Percentiles rank a stretch among this genome's conserved stretches.
Evolutionary conservation across 768 basidiomycete species (phyloP).

Genomic region (Mycena galericulata): DNA sequence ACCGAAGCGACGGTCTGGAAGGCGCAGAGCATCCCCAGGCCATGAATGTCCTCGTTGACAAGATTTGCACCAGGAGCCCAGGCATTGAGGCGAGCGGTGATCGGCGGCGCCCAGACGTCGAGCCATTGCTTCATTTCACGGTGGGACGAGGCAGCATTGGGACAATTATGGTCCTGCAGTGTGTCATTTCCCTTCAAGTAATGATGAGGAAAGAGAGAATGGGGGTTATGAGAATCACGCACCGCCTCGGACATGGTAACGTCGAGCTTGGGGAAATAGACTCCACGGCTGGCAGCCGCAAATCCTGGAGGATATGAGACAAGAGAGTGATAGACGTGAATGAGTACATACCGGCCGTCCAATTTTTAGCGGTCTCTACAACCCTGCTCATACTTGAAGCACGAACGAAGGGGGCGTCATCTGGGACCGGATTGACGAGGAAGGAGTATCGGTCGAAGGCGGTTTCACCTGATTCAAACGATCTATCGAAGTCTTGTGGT

Average conservation of each 20-base stretch:
- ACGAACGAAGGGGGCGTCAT: constrained; percentile 63
- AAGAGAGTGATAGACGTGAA: background rate
- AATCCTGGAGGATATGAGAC: constrained; percentile 62
- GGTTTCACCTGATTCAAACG: constrained; percentile 58
- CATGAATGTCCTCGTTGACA: constrained; percentile 61
- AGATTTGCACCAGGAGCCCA: constrained; percentile 75
- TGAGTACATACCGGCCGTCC: constrained; percentile 65
- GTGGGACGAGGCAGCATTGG: constrained; percentile 60
- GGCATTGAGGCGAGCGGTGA: constrained; percentile 68
- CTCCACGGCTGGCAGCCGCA: constrained; percentile 58
- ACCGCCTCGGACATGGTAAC: constrained; percentile 67
- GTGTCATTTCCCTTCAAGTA: constrained; percentile 68
- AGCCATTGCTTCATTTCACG: constrained; percentile 65
- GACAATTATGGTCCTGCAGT: constrained; percentile 74
- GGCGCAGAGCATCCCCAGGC: constrained; percentile 79
- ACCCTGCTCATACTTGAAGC: constrained; percentile 67
- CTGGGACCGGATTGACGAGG: constrained; percentile 56
- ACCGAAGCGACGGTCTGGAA: constrained; percentile 72
- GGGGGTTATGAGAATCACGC: background rate
- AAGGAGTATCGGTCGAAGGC: constrained; percentile 66
- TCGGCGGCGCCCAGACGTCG: constrained; percentile 62
- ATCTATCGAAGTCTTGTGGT: background rate
- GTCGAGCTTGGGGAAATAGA: constrained; percentile 60
- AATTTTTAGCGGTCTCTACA: constrained; percentile 76
- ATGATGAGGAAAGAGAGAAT: background rate